Evolutionary conservation across 1,284 basidiomycete species (phyloP), one percentile per base, ranked within the genome.

Genomic region (Gomphus bonarii): DNA sequence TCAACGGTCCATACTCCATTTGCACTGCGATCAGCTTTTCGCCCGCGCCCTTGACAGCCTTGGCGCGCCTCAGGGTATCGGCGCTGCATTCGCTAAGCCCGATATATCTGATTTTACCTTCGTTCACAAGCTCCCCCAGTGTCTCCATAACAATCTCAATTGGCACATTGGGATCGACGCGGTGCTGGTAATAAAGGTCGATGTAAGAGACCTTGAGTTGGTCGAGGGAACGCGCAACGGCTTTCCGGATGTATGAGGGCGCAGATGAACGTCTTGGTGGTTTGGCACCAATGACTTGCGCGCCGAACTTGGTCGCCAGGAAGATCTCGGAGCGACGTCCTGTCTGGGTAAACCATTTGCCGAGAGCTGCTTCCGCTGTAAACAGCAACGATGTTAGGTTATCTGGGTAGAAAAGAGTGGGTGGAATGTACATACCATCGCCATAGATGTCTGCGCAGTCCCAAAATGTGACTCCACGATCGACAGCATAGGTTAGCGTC

Each of bases 1-100:
- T 73, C 69, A 82, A 85, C 0, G 84, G 81, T 3, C 78, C 81
- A 62, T 78, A 80, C 66, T 86, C 84, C 36, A 83, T 69, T 67
- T 87, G 81, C 25, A 85, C 69, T 3, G 80, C 81, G 1, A 79
- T 67, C 60, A 87, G 79, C 0, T 79, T 79, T 60, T 80, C 77
- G 14, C 38, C 38, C 38, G 38, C 38, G 12, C 38, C 38, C 12
- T 40, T 40, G 8, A 82, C 73, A 16, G 77, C 76, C 60, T 81
- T 75, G 4, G 85, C 85, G 46, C 83, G 78, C 6, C 82, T 75
- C 12, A 88, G 73, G 0, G 81, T 83, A 1, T 68, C 70, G 1
- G 77, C 75, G 1, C 76, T 78, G 57, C 75, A 74, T 64, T 88
- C 85, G 50, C 79, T 84, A 18, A 85, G 69, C 0, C 84, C 83